Base-by-base conservation (phyloP, 805 yeast species). In the Zygosaccharomyces bisporus region DNA sequence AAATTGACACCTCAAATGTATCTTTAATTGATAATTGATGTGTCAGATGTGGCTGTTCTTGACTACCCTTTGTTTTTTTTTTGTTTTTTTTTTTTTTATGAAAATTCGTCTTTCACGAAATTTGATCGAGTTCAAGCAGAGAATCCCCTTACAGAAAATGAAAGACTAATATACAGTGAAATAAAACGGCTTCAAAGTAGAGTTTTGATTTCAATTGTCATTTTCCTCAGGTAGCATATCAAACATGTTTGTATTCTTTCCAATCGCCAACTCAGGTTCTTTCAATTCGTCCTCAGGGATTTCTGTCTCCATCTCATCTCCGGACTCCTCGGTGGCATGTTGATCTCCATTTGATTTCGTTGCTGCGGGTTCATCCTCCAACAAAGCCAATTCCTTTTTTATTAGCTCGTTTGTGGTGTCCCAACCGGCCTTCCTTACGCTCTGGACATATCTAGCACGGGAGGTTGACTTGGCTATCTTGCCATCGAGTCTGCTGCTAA, bases 381-480 rank as follows among this genome's bases (percentile, higher is more conserved):
- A 42, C 17, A 42, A 34, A 24, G 51, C 38, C 33, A 54, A 39
- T 34, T 61, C 63, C 41, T 63, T 61, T 44, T 60, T 72, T 8
- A 80, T 73, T 23, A 63, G 61, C 46, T 74, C 69, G 58, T 83
- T 84, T 43, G 82, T 81, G 34, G 72, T 67, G 39, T 83, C 89
- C 93, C 91, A 84, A 12, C 79, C 82, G 0, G 86, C 67, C 60
- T 82, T 83, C 63, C 93, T 73, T 8, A 83, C 71, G 16, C 63
- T 67, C 54, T 78, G 83, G 21, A 83, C 79, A 52, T 70, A 76
- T 54, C 72, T 80, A 17, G 86, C 81, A 57, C 87, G 74, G 37
- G 74, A 73, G 20, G 81, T 75, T 51, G 87, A 79, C 53, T 77
- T 79, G 51, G 76, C 76, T 32, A 83, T 81, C 59, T 83, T 84